A percentile compares a stretch with the other conserved stretches of the same genome.
Conservation (phyloP, 2,329 filamentous ascomycete genomes). For the Phialophora verrucosa region DNA sequence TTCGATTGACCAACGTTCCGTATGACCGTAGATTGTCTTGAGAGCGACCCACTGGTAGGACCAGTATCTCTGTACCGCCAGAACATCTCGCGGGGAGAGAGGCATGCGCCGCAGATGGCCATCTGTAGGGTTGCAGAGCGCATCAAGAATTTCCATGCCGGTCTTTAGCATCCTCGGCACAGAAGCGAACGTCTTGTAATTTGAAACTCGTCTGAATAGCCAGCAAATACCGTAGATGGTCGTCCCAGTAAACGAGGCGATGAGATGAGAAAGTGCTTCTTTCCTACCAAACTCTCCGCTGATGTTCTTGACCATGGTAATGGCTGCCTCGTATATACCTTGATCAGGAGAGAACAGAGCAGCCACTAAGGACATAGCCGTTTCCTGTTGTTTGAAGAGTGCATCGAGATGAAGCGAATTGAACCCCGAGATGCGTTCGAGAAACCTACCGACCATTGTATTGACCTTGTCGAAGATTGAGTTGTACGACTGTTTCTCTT, state of each 20-base stretch:
- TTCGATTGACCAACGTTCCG: conserved; percentile 78
- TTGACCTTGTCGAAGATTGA: conserved; percentile 67
- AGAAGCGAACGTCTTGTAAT: conserved; percentile 64
- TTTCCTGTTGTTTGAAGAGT: conserved; percentile 70
- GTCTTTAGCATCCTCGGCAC: conserved; percentile 66
- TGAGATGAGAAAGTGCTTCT: conserved; percentile 66
- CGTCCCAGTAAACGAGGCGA: conserved; percentile 62
- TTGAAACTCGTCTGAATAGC: conserved; percentile 61
- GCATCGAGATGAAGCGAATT: conserved; percentile 69
- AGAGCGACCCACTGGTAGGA: conserved; percentile 80
- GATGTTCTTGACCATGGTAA: conserved; percentile 81
- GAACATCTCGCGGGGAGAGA: conserved; percentile 63
- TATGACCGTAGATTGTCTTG: conserved; percentile 78
- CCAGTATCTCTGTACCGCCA: conserved; percentile 80
- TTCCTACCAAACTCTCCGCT: conserved; percentile 70
- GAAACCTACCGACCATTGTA: conserved; percentile 70
- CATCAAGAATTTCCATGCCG: conserved; percentile 66
- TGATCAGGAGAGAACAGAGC: conserved; percentile 81
- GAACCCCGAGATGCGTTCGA: conserved; percentile 81
- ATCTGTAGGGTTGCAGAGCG: conserved; percentile 67
- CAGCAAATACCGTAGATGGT: conserved; percentile 63
- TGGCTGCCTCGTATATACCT: conserved; percentile 76
- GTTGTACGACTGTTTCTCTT: conserved; percentile 77
- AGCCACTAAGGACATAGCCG: conserved; percentile 75
- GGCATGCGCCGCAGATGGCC: conserved; percentile 67